Evolutionary conservation across 2,329 filamentous ascomycete genomes (phyloP).

Genomic region (Fulvia fulva): DNA sequence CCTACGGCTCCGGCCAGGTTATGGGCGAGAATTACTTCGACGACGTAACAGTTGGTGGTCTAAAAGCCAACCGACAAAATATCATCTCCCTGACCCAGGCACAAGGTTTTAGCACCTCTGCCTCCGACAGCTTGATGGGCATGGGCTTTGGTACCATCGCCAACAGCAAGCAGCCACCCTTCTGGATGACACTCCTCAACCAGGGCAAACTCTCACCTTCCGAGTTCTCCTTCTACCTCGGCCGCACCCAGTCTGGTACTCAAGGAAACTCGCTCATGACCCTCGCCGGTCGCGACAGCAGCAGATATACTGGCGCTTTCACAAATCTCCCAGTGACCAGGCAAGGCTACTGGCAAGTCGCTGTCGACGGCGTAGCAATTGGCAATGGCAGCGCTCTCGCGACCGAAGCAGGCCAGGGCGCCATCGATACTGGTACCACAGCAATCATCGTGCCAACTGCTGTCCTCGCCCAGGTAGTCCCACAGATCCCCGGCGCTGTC

Average conservation of each 20-base stretch:
- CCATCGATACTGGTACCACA: slow-evolving; percentile 31
- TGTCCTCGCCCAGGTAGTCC: slow-evolving; percentile 30
- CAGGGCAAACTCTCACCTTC: slow-evolving; percentile 21
- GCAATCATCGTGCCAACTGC: slow-evolving; percentile 32
- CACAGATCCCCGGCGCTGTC: slow-evolving; percentile 32
- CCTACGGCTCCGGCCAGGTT: slow-evolving; percentile 25
- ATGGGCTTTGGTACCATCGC: slow-evolving; percentile 23
- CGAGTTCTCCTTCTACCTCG: slow-evolving; percentile 31
- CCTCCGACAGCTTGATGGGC: slow-evolving; percentile 24
- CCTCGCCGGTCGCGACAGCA: slow-evolving; percentile 24
- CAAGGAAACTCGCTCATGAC: slow-evolving; percentile 22
- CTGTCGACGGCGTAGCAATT: slow-evolving; percentile 21
- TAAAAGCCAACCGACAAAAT: slow-evolving; percentile 23
- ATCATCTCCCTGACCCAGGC: slow-evolving; percentile 26
- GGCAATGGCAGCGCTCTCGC: slow-evolving; percentile 8
- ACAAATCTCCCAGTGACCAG: slow-evolving; percentile 24
- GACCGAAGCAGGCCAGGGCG: slow-evolving; percentile 19
- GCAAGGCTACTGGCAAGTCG: slow-evolving; percentile 28
- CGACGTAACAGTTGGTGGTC: slow-evolving; percentile 23
- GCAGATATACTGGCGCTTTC: slow-evolving; percentile 22
- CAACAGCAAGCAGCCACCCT: slow-evolving; percentile 20
- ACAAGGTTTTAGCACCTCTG: slow-evolving; percentile 20
- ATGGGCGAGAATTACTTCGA: slow-evolving; percentile 27
- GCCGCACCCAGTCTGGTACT: slow-evolving; percentile 21
- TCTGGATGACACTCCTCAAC: slow-evolving; percentile 25